phyloP scores from a whole-genome alignment of 768 basidiomycete species.

The Panus rudis region DNA sequence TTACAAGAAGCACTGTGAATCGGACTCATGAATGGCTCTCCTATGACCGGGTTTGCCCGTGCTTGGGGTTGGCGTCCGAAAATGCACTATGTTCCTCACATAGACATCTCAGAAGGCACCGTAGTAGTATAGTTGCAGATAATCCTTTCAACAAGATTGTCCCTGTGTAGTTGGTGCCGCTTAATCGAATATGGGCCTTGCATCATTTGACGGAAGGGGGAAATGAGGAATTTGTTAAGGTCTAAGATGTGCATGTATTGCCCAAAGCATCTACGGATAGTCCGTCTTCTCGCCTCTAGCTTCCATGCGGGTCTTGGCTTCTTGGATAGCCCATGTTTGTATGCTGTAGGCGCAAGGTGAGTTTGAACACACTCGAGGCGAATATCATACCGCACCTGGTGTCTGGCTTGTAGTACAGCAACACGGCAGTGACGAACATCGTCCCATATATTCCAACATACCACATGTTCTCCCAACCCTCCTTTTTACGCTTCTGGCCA shows the following conservation, averaged over 20 bases:
- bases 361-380: neutral
- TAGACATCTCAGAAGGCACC: too few relatives aligned
- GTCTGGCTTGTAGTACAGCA: constrained; percentile 90
- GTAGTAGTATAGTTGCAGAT: too few relatives aligned
- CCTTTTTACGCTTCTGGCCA: constrained; percentile 80
- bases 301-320: constrained; percentile 87
- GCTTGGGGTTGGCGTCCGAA: too few relatives aligned
- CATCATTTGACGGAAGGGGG: too few relatives aligned
- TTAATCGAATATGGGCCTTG: too few relatives aligned
- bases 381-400: constrained; percentile 56
- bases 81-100: too few relatives aligned
- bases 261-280: constrained; percentile 32
- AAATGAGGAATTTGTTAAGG: too few relatives aligned
- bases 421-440: constrained; percentile 66
- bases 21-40: too few relatives aligned
- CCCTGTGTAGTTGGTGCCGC: too few relatives aligned
- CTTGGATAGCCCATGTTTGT: constrained; percentile 86
- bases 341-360: constrained; percentile 43
- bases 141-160: too few relatives aligned
- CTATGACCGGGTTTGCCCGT: too few relatives aligned
- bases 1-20: constrained; percentile 60
- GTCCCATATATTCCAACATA: constrained; percentile 88
- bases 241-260: too few relatives aligned
- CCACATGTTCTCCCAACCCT: constrained; percentile 90
- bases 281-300: constrained; percentile 86